A percentile compares a stretch with the other conserved stretches of the same genome.
Conservation (phyloP, 352 stramenopile genomes). For the Phytophthora lateralis region DNA sequence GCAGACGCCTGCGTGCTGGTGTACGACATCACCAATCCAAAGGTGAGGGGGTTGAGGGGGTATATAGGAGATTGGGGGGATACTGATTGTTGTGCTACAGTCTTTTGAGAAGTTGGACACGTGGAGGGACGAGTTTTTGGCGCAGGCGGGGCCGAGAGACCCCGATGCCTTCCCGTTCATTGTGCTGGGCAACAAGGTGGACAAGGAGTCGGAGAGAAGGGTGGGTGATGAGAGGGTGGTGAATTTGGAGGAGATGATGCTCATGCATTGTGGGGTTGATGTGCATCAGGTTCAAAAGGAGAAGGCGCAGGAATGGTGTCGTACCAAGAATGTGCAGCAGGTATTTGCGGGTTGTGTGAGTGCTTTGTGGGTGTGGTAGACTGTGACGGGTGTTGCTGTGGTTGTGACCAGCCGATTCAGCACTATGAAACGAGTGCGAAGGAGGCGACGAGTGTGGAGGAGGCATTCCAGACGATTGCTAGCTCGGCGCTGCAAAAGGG, state of each 20-base stretch:
- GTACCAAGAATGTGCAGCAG: conserved; percentile 82
- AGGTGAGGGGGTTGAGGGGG: conserved; percentile 36
- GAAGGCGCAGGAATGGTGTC: conserved; percentile 94
- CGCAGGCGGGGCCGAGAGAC: conserved; percentile 90
- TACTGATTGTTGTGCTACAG: conserved; percentile 28
- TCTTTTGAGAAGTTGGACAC: conserved; percentile 98
- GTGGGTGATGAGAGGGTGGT: conserved; percentile 24
- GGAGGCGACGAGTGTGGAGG: conserved; percentile 96
- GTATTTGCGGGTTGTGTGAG: conserved; percentile 11
- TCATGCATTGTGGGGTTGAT: neutral
- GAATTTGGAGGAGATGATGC: neutral
- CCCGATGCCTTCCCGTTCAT: conserved; percentile 97
- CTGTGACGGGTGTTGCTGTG: conserved; percentile 11
- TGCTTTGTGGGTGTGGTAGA: neutral
- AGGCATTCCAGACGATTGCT: conserved; percentile 95
- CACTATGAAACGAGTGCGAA: conserved; percentile 99
- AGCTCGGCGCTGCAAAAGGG: conserved; percentile 88
- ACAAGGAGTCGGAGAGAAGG: conserved; percentile 91
- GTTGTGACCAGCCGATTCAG: conserved; percentile 79
- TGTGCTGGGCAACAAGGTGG: conserved; percentile 98
- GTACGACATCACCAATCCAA: conserved; percentile 99
- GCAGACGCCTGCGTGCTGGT: conserved; percentile 98
- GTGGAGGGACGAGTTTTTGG: conserved; percentile 98
- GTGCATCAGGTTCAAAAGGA: conserved; percentile 68
- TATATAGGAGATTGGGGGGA: too few species aligned